Conservation (phyloP, 768 basidiomycete genomes). For the Auriscalpium orientale region DNA sequence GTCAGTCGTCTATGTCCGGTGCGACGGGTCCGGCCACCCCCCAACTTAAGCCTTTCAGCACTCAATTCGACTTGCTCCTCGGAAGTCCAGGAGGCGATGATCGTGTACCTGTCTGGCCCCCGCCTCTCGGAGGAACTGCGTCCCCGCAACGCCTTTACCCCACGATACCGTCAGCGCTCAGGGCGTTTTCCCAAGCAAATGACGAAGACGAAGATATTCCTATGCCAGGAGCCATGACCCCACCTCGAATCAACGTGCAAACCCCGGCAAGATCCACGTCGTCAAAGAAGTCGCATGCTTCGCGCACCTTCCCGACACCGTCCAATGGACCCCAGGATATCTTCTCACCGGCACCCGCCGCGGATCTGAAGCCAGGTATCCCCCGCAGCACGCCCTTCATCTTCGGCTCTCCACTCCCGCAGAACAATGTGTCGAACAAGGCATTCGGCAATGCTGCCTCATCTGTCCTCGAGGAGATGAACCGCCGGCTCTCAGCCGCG, state of each 20-base stretch:
- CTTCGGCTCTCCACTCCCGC: conserved; percentile 70
- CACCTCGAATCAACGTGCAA: conserved; percentile 15
- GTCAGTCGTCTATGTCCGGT: conserved; percentile 1
- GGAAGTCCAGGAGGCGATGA: conserved; percentile 37
- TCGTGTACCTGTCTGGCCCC: conserved; percentile 31
- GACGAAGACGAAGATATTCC: conserved; percentile 27
- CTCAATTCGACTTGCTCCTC: conserved; percentile 60
- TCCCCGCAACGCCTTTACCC: conserved; percentile 31
- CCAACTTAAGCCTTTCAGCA: conserved; percentile 55
- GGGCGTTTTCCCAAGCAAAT: conserved; percentile 20
- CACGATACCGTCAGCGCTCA: conserved; percentile 23
- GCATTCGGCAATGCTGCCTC: conserved; percentile 61
- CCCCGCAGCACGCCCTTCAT: conserved; percentile 48
- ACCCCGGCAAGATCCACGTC: conserved; percentile 14
- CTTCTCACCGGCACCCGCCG: conserved; percentile 32
- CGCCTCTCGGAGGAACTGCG: conserved; percentile 24
- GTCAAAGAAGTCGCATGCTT: neutral
- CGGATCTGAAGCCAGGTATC: conserved; percentile 5
- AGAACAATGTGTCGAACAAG: conserved; percentile 52
- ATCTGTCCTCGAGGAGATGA: conserved; percentile 79
- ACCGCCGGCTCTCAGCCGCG: conserved; percentile 52
- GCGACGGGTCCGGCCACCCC: conserved; percentile 39
- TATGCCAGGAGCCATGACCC: conserved; percentile 28
- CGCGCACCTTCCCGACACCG: conserved; percentile 25
- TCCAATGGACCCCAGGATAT: conserved; percentile 27